Evolutionary conservation across 306 rosid genomes (phyloP), one percentile per base, ranked within the genome.

Genomic region (Begonia masoniana): DNA sequence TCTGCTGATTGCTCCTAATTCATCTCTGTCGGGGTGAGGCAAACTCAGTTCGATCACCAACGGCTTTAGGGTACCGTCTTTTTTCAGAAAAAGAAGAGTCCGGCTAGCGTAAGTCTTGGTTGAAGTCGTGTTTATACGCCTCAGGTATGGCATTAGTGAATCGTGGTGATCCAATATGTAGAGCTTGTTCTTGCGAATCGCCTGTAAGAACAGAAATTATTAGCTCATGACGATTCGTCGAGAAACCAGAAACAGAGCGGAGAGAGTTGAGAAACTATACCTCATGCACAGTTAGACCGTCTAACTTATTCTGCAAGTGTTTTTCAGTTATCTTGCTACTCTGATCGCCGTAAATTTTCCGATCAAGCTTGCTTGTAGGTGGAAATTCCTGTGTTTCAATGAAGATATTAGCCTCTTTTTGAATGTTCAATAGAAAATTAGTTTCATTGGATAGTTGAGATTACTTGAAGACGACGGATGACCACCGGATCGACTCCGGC

Each of bases 121-220:
- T 9, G 78, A 51, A 42, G 86, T 82, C 48, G 70, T 12, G 68
- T 85, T 85, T 66, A 89, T 80, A 52, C 68, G 69, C 53, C 78
- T 67, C 68, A 89, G 50, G 54, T 64, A 85, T 13, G 94, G 89
- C 73, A 89, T 76, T 3, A 89, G 9, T 1, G 85, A 13, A 55
- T 89, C 97, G 60, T 80, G 95, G 62, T 89, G 87, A 67, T 89
- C 85, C 55, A 85, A 56, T 56, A 82, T 74, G 78, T 69, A 88
- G 46, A 88, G 4, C 48, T 59, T 82, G 47, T 71, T 74, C 3
- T 67, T 65, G 46, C 54, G 57, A 23, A 85, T 58, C 57, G 87
- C 97, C 97, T 89, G 42, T 71, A 50, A 17, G 58, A 64, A 54
- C 55, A 67, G 41, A 68, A 31, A 7, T 31, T 31, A 5, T 31